Conservation (phyloP, 768 basidiomycete species). For the Coprinellus micaceus region DNA sequence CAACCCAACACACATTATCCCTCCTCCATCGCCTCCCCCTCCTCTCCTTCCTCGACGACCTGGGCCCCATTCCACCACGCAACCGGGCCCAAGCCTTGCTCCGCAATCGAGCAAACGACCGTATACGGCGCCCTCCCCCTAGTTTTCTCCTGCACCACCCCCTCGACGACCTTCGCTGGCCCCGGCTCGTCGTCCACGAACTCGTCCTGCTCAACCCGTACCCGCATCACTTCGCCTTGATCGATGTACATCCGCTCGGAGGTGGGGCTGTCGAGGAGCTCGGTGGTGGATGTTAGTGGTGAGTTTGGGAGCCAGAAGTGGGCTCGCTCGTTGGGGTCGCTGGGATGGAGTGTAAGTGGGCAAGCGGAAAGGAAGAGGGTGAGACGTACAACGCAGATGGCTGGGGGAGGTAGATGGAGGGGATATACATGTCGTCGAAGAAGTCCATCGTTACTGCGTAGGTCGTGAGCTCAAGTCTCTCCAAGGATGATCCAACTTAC, state of each 20-base stretch:
- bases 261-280: constrained; percentile 66
- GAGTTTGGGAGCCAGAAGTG: constrained; percentile 79
- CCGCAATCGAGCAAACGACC: constrained; percentile 72
- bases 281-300: constrained; percentile 47
- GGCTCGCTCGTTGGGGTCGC: constrained; percentile 78
- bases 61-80: constrained; percentile 68
- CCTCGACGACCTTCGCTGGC: constrained; percentile 71
- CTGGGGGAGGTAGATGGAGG: constrained; percentile 76
- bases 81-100: constrained; percentile 76
- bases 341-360: constrained; percentile 23
- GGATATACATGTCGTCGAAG: constrained; percentile 92
- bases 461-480: background rate
- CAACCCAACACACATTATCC: constrained; percentile 19
- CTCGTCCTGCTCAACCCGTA: constrained; percentile 77
- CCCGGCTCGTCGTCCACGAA: constrained; percentile 87
- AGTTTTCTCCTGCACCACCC: constrained; percentile 51
- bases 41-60: constrained; percentile 31
- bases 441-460: constrained; percentile 77
- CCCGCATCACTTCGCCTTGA: constrained; percentile 67
- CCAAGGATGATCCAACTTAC: constrained; percentile 41
- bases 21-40: constrained; percentile 39
- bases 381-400: no score
- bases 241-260: constrained; percentile 79
- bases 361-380: background rate
- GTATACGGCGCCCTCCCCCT: constrained; percentile 61